These are phyloP conservation scores for Choanephora cucurbitarum DNA, from an alignment of 371 early-diverging fungal species.

Conservation along the genomic window DNA sequence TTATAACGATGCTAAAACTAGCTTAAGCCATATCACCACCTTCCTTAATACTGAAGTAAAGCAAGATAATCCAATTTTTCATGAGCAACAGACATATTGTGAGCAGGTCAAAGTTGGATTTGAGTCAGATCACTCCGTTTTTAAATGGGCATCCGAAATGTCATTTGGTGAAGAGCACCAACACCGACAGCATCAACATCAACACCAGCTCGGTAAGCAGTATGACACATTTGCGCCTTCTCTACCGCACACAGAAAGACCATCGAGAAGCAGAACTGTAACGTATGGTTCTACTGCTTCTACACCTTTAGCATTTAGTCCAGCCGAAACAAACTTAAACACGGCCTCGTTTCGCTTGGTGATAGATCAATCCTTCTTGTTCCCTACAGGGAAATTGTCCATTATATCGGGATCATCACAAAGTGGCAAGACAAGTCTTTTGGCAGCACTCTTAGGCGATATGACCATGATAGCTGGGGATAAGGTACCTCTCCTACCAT, in stretches of 20 bases:
- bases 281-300: too few relatives aligned
- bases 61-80: slow-evolving; percentile 1
- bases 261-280: too few relatives aligned
- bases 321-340: neutral
- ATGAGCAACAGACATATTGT: slow-evolving; percentile 3
- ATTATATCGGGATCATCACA: slow-evolving; percentile 66
- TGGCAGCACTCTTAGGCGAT: slow-evolving; percentile 70
- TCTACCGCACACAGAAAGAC: too few relatives aligned
- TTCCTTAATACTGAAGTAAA: slow-evolving; percentile 47
- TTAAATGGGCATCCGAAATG: slow-evolving; percentile 24
- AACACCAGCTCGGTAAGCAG: neutral
- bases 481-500: slow-evolving; percentile 36
- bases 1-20: slow-evolving; percentile 57
- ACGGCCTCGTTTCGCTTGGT: neutral
- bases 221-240: neutral
- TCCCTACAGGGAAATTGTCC: slow-evolving; percentile 55
- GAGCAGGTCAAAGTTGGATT: slow-evolving; percentile 29
- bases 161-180: neutral
- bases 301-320: too few relatives aligned
- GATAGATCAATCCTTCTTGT: slow-evolving; percentile 37
- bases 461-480: slow-evolving; percentile 52
- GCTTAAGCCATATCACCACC: slow-evolving; percentile 53
- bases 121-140: slow-evolving; percentile 13
- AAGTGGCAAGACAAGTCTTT: slow-evolving; percentile 67
- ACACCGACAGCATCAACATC: neutral